Conservation (phyloP, 371 early-diverging fungal species). For the Apophysomyces elegans region DNA sequence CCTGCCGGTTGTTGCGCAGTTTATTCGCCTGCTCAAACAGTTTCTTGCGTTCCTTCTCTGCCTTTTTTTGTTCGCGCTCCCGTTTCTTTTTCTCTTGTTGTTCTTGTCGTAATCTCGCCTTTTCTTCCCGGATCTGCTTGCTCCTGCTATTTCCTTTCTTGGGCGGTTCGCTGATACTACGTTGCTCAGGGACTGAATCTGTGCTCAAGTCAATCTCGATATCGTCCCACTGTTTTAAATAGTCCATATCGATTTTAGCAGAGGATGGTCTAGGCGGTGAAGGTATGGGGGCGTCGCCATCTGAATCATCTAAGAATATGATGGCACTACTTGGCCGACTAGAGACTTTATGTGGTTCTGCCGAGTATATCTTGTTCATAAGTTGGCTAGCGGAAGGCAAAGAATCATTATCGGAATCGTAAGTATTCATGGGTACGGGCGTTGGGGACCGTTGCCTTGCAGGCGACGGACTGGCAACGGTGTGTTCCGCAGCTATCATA, state of each 20-base stretch:
- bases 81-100: conserved; percentile 30
- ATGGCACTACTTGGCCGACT: not conserved
- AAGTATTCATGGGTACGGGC: not conserved
- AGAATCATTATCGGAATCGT: conserved; percentile 18
- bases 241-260: not conserved
- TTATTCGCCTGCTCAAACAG: conserved; percentile 47
- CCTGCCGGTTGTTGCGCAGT: conserved; percentile 36
- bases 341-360: not conserved
- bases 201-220: not conserved
- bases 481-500: not conserved
- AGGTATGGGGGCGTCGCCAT: not conserved
- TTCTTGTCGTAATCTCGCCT: conserved; percentile 12
- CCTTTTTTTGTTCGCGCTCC: conserved; percentile 29
- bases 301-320: not conserved
- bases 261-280: not conserved
- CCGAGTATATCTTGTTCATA: conserved; percentile 14
- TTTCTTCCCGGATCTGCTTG: conserved; percentile 25
- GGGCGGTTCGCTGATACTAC: not conserved
- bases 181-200: not conserved
- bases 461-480: not conserved
- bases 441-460: not conserved
- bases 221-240: conserved; percentile 6
- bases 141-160: conserved; percentile 24
- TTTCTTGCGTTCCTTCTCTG: conserved; percentile 46
- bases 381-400: conserved; percentile 20